Evolutionary conservation across 108 stramenopile species (phyloP).

Genomic region (Phaeodactylum tricornutum): DNA sequence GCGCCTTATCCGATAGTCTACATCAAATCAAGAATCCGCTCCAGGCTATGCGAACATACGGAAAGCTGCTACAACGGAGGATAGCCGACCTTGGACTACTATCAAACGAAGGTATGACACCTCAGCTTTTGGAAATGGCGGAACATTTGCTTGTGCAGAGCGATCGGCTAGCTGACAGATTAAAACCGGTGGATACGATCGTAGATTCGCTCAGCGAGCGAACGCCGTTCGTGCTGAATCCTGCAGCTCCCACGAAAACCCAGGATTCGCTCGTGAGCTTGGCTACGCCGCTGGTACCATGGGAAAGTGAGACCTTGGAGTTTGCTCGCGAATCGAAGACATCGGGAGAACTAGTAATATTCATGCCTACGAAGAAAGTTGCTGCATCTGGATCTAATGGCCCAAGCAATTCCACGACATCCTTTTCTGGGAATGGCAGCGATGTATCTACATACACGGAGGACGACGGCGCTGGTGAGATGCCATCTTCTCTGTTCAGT

Average conservation of each 20-base stretch:
- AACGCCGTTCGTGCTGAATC: conserved; percentile 8
- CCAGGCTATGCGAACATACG: conserved; percentile 76
- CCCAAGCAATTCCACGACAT: not conserved
- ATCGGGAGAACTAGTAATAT: too few relatives aligned
- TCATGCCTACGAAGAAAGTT: conserved; percentile 9
- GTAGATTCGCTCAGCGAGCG: conserved; percentile 26
- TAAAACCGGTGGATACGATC: conserved; percentile 64
- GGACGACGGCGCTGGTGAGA: not conserved
- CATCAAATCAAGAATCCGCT: conserved; percentile 88
- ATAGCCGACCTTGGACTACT: conserved; percentile 32
- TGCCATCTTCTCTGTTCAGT: too few relatives aligned
- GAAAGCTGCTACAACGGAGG: conserved; percentile 65
- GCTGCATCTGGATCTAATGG: not conserved
- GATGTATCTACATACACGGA: too few relatives aligned
- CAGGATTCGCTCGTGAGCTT: conserved; percentile 1
- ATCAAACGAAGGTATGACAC: conserved; percentile 8
- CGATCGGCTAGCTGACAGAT: conserved; percentile 67
- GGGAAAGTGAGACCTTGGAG: conserved; percentile 7
- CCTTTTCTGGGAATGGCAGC: not conserved
- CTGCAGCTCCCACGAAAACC: conserved; percentile 8
- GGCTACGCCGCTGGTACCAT: conserved; percentile 1
- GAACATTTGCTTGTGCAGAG: conserved; percentile 72
- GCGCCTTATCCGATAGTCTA: conserved; percentile 58
- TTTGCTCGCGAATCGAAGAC: too few relatives aligned
- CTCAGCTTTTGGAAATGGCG: conserved; percentile 46